Evolutionary conservation across 805 yeast genomes (phyloP).

Genomic region (Ogataea corticis): DNA sequence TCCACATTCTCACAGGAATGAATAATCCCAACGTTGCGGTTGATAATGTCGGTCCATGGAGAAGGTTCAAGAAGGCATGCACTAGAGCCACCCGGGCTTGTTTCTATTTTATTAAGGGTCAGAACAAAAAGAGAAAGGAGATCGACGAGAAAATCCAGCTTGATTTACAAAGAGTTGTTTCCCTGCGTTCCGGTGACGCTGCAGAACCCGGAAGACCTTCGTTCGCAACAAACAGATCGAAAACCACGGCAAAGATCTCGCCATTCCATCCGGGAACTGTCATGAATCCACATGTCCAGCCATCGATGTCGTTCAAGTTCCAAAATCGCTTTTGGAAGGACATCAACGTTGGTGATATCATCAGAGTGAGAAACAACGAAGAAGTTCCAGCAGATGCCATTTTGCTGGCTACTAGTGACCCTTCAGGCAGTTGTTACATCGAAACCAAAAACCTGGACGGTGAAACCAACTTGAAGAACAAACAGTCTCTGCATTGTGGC

Average conservation of each 20-base stretch:
- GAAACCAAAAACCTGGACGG: constrained; percentile 75
- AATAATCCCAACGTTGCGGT: constrained; percentile 57
- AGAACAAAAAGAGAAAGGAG: constrained; percentile 10
- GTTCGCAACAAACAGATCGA: constrained; percentile 17
- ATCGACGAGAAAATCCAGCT: constrained; percentile 2
- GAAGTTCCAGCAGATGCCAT: constrained; percentile 79
- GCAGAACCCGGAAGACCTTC: constrained; percentile 12
- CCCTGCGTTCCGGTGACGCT: constrained; percentile 11
- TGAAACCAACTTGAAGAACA: constrained; percentile 71
- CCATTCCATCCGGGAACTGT: constrained; percentile 32
- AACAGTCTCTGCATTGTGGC: constrained; percentile 56
- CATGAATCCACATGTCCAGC: constrained; percentile 32
- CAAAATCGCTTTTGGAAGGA: constrained; percentile 56
- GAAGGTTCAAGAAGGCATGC: constrained; percentile 60
- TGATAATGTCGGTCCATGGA: constrained; percentile 62
- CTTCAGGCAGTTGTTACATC: constrained; percentile 64
- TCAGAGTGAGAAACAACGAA: constrained; percentile 69
- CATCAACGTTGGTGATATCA: constrained; percentile 70
- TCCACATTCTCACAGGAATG: constrained; percentile 55
- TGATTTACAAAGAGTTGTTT: constrained; percentile 15
- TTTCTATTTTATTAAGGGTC: constrained; percentile 9
- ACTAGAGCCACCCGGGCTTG: constrained; percentile 34
- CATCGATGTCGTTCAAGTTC: constrained; percentile 35
- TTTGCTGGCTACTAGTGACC: constrained; percentile 63
- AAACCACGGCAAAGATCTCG: constrained; percentile 20